Evolutionary conservation across 192 early-diverging fungal species (phyloP).

Genomic region (Coemansia sp.): DNA sequence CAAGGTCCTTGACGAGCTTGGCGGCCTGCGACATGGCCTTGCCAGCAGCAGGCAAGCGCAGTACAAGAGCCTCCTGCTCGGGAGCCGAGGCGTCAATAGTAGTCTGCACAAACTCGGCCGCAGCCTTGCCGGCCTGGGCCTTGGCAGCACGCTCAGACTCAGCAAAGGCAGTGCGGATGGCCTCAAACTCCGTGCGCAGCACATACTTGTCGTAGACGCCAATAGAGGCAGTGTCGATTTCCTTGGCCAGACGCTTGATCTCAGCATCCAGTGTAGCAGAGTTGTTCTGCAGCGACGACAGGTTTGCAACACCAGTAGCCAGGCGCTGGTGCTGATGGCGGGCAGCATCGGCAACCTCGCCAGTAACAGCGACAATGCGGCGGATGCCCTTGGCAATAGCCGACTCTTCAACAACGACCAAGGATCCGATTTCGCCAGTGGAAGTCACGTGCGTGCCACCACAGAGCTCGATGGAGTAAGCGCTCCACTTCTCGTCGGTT

Average conservation of each 20-base stretch:
- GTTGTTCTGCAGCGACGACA: conserved; percentile 57
- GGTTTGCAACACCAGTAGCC: conserved; percentile 58
- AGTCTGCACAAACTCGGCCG: conserved; percentile 71
- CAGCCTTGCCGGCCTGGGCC: conserved; percentile 79
- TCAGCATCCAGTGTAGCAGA: conserved; percentile 65
- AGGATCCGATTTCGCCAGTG: conserved; percentile 86
- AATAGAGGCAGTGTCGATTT: conserved; percentile 75
- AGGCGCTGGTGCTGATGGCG: conserved; percentile 67
- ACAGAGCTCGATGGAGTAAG: conserved; percentile 92
- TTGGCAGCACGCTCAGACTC: conserved; percentile 90
- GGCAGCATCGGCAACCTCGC: conserved; percentile 73
- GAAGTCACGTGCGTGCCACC: conserved; percentile 93
- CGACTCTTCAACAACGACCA: conserved; percentile 84
- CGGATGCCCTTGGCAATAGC: conserved; percentile 96
- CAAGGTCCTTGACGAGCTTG: conserved; percentile 73
- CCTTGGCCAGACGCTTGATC: conserved; percentile 76
- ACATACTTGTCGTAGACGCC: conserved; percentile 76
- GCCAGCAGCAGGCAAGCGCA: conserved; percentile 67
- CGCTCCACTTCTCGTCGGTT: conserved; percentile 74
- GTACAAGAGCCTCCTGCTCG: conserved; percentile 50
- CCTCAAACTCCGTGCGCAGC: conserved; percentile 68
- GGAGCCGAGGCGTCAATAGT: conserved; percentile 65
- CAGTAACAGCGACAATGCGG: conserved; percentile 91
- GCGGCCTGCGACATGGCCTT: conserved; percentile 85
- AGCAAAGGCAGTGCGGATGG: conserved; percentile 77